These are phyloP conservation scores for Fusarium sp. DNA, from an alignment of 2,329 filamentous ascomycete species.

Conservation along the genomic window DNA sequence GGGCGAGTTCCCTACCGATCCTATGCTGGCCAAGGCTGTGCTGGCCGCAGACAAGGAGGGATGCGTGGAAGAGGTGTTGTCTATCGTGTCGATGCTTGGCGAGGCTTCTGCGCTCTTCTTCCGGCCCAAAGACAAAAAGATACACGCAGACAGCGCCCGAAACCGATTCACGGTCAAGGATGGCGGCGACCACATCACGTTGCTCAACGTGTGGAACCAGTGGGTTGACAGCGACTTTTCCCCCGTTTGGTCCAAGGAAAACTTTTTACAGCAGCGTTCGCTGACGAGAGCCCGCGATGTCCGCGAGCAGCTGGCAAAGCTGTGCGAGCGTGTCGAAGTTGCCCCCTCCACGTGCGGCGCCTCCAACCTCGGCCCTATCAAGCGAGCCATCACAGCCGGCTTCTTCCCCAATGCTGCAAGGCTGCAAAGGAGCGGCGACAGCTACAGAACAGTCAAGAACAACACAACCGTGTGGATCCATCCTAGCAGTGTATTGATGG, in stretches of 20 bases:
- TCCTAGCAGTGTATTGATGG: conserved; percentile 82
- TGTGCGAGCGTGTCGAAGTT: conserved; percentile 94
- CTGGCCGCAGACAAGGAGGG: conserved; percentile 88
- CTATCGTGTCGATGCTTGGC: conserved; percentile 92
- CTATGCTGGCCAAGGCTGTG: conserved; percentile 89
- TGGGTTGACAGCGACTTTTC: conserved; percentile 94
- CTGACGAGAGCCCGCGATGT: conserved; percentile 90
- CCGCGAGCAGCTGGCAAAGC: conserved; percentile 87
- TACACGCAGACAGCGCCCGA: conserved; percentile 90
- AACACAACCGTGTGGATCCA: conserved; percentile 91
- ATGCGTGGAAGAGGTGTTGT: conserved; percentile 93
- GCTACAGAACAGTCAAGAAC: conserved; percentile 91
- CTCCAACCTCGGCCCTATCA: conserved; percentile 76
- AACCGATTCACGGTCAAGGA: conserved; percentile 89
- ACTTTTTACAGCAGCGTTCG: conserved; percentile 92
- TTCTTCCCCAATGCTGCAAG: conserved; percentile 95
- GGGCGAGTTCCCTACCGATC: conserved; percentile 93
- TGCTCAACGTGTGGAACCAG: conserved; percentile 94
- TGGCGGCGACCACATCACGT: conserved; percentile 86
- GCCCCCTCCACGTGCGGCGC: conserved; percentile 73
- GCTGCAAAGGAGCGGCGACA: conserved; percentile 83
- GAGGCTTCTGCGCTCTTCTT: conserved; percentile 92
- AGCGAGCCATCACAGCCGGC: conserved; percentile 86
- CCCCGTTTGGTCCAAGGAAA: conserved; percentile 87
- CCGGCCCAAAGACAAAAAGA: conserved; percentile 95